Conservation (phyloP, 805 yeast species). For the Blastobotrys chiropterorum region DNA sequence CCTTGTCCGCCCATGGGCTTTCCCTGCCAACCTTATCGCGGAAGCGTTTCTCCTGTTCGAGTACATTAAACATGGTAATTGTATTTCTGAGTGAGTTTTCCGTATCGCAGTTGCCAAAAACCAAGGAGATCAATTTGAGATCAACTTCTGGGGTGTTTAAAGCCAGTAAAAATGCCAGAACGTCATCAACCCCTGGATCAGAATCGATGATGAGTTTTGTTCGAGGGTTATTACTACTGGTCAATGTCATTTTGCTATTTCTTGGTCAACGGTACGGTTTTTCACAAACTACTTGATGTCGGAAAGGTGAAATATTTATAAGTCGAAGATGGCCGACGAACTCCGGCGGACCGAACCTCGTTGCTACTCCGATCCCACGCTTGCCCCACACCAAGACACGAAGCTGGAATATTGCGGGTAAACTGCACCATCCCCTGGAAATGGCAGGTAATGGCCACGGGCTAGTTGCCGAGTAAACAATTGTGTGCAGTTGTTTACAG, state of each 20-base stretch:
- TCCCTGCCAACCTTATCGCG: conserved; percentile 21
- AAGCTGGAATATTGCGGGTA: not conserved
- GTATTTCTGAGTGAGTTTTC: conserved; percentile 31
- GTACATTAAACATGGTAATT: conserved; percentile 31
- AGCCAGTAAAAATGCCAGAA: conserved; percentile 34
- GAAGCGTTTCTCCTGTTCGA: conserved; percentile 27
- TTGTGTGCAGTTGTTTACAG: too few relatives aligned
- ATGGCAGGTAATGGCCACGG: too few relatives aligned
- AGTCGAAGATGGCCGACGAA: not conserved
- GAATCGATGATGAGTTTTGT: conserved; percentile 33
- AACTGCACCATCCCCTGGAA: too few relatives aligned
- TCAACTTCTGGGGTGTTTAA: conserved; percentile 27
- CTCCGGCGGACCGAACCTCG: not conserved
- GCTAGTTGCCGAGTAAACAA: too few relatives aligned
- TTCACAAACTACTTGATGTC: not conserved
- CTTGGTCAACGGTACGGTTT: too few relatives aligned
- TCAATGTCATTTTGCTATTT: not conserved
- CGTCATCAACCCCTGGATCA: conserved; percentile 40
- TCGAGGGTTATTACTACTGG: not conserved
- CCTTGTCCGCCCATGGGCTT: conserved; percentile 20
- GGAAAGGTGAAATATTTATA: not conserved
- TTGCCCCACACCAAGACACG: not conserved
- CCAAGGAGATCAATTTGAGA: conserved; percentile 27
- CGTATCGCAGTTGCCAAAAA: conserved; percentile 35
- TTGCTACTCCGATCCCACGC: not conserved